phyloP scores from a whole-genome alignment of 2,329 filamentous ascomycete genomes.

The Ramichloridium luteum region DNA sequence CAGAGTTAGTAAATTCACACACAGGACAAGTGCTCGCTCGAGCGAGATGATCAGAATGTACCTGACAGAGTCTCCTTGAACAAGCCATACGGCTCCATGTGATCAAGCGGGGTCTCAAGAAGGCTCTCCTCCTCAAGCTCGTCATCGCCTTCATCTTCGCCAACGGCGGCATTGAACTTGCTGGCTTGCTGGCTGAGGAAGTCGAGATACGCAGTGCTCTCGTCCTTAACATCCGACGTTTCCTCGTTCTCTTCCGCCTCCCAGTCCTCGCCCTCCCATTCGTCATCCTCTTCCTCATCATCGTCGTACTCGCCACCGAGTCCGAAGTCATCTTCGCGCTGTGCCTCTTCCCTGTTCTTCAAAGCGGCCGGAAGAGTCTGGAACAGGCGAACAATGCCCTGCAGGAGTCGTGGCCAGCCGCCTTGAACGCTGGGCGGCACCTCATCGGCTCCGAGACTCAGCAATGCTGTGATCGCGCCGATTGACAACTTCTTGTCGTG shows the following conservation, averaged over 20 bases:
- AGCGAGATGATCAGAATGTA: slow-evolving; percentile 44
- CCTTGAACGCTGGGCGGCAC: slow-evolving; percentile 87
- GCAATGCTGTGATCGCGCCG: slow-evolving; percentile 75
- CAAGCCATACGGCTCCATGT: slow-evolving; percentile 83
- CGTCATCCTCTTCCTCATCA: slow-evolving; percentile 64
- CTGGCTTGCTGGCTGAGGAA: slow-evolving; percentile 73
- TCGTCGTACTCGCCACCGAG: slow-evolving; percentile 61
- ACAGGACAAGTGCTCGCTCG: neutral
- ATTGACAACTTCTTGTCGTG: slow-evolving; percentile 99
- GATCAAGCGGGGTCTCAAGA: slow-evolving; percentile 87
- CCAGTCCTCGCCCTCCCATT: slow-evolving; percentile 69
- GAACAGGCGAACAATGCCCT: slow-evolving; percentile 82
- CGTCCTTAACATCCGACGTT: slow-evolving; percentile 61
- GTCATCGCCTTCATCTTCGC: slow-evolving; percentile 61
- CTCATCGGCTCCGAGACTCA: slow-evolving; percentile 66
- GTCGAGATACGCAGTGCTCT: slow-evolving; percentile 87
- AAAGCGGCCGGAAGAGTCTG: slow-evolving; percentile 77
- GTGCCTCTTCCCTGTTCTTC: slow-evolving; percentile 84
- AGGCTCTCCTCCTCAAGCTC: slow-evolving; percentile 86
- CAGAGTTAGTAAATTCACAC: slow-evolving; percentile 22
- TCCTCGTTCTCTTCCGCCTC: slow-evolving; percentile 53
- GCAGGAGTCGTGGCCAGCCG: slow-evolving; percentile 85
- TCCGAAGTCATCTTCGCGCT: slow-evolving; percentile 69
- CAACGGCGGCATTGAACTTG: slow-evolving; percentile 40
- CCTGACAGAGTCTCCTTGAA: slow-evolving; percentile 74